Conservation (phyloP, 108 stramenopile genomes). For the Nitzschia putrida region DNA sequence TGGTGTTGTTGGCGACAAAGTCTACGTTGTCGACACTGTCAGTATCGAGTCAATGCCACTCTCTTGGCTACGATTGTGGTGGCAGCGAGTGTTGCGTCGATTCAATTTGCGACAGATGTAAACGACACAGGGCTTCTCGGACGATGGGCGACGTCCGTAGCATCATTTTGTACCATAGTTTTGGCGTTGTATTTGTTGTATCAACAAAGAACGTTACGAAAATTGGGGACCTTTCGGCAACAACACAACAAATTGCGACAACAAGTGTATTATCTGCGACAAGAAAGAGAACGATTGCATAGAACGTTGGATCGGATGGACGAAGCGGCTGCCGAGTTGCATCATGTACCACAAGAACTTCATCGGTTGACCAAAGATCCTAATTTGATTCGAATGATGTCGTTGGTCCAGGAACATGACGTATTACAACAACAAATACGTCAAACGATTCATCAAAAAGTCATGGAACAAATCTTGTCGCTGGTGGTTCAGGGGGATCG, state of each 20-base stretch:
- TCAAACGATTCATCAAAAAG: conserved; percentile 16
- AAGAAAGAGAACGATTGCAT: conserved; percentile 28
- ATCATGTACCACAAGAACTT: conserved; percentile 21
- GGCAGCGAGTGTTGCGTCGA: conserved; percentile 4
- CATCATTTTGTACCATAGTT: conserved; percentile 17
- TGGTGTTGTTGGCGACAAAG: conserved; percentile 1
- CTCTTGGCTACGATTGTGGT: conserved; percentile 3
- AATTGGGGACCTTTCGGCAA: conserved; percentile 13
- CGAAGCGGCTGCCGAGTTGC: conserved; percentile 19
- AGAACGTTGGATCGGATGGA: conserved; percentile 28
- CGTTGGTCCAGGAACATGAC: conserved; percentile 17
- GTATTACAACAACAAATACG: conserved; percentile 19
- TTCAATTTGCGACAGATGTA: conserved; percentile 9
- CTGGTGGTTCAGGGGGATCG: conserved; percentile 26
- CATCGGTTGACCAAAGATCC: conserved; percentile 20
- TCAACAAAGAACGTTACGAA: conserved; percentile 13
- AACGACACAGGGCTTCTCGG: neutral
- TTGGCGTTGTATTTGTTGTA: conserved; percentile 4
- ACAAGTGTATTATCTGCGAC: conserved; percentile 17
- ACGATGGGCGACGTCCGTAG: neutral
- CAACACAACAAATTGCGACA: conserved; percentile 21
- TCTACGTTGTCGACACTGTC: neutral
- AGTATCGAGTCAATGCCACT: neutral
- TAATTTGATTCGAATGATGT: conserved; percentile 9
- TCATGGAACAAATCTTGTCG: conserved; percentile 23